Conservation (phyloP, 495 filamentous ascomycete species). For the Penicillium salamii region DNA sequence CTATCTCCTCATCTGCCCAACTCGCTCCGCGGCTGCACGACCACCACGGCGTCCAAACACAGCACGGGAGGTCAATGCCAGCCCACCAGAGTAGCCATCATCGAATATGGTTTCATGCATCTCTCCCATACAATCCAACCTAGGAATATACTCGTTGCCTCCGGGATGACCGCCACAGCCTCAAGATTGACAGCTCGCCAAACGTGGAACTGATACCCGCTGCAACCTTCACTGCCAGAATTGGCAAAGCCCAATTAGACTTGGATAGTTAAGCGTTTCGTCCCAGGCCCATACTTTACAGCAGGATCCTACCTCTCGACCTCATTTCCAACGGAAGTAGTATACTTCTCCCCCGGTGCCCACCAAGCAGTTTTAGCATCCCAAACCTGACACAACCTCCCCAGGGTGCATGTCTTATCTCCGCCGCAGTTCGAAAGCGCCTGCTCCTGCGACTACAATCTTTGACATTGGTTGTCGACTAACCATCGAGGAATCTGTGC, state of each 20-base stretch:
- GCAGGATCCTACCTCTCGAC: slow-evolving; percentile 57
- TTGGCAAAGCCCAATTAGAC: slow-evolving; percentile 60
- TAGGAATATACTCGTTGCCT: slow-evolving; percentile 45
- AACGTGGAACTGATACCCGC: slow-evolving; percentile 66
- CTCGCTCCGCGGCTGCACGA: slow-evolving; percentile 29
- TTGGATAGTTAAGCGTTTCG: slow-evolving; percentile 48
- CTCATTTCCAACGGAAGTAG: no score
- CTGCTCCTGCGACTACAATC: no score
- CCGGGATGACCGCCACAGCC: slow-evolving; percentile 45
- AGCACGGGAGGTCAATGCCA: slow-evolving; percentile 56
- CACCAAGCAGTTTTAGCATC: slow-evolving; percentile 45
- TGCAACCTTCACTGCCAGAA: slow-evolving; percentile 57
- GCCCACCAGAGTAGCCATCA: slow-evolving; percentile 59
- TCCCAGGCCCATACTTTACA: slow-evolving; percentile 54
- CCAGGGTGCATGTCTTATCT: no score
- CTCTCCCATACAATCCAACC: slow-evolving; percentile 57
- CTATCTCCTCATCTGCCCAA: no score
- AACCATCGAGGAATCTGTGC: no score
- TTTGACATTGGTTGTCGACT: no score
- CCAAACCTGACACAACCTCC: slow-evolving; percentile 58
- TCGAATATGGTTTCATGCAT: slow-evolving; percentile 59
- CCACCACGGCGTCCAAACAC: slow-evolving; percentile 57
- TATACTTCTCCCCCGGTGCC: slow-evolving; percentile 58
- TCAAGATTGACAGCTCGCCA: slow-evolving; percentile 51
- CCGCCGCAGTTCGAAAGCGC: no score